phyloP scores from a whole-genome alignment of 768 basidiomycete genomes.

The Saitozyma podzolica region DNA sequence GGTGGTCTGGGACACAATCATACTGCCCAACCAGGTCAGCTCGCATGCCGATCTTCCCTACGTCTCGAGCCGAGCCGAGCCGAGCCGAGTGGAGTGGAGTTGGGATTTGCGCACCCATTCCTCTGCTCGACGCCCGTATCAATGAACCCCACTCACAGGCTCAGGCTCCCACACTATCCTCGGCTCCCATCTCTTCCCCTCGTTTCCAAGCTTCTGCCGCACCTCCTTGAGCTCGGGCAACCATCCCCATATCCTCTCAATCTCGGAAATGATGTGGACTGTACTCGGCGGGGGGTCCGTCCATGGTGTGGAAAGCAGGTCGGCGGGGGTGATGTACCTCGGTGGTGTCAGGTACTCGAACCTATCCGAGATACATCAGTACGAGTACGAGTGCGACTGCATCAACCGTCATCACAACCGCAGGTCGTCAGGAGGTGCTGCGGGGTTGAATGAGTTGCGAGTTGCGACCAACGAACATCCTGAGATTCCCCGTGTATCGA shows the following conservation, averaged over 20 bases:
- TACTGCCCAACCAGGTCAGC: no score
- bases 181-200: slow-evolving; percentile 19
- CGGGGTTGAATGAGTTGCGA: no score
- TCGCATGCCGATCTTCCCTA: no score
- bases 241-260: slow-evolving; percentile 12
- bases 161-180: slow-evolving; percentile 38
- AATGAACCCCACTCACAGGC: not conserved
- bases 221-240: slow-evolving; percentile 18
- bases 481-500: slow-evolving; percentile 20
- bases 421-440: no score
- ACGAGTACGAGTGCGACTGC: no score
- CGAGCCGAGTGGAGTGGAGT: no score
- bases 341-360: slow-evolving; percentile 34
- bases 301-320: slow-evolving; percentile 16
- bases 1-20: slow-evolving; percentile 6
- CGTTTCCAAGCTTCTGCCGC: not conserved
- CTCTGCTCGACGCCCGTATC: no score
- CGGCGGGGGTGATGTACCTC: slow-evolving; percentile 19
- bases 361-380: slow-evolving; percentile 5
- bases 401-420: no score
- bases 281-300: slow-evolving; percentile 11
- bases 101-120: no score
- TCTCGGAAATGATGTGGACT: slow-evolving; percentile 33
- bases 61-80: no score
- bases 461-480: slow-evolving; percentile 15